Conservation (phyloP, 202 grass and related monocot species). For the Carex sylvatica region DNA sequence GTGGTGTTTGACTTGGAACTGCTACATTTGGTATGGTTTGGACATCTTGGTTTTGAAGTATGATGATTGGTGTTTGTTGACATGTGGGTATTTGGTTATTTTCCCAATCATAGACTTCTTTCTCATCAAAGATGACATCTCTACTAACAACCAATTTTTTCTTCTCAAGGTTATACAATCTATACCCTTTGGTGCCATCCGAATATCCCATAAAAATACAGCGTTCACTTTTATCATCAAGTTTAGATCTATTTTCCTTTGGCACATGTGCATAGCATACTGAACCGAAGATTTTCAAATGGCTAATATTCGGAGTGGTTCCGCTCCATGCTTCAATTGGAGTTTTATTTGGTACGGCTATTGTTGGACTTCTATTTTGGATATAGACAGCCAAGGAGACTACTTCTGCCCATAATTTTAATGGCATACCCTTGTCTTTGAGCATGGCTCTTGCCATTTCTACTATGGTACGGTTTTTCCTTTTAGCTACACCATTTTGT, state of each 20-base stretch:
- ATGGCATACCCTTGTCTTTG: slow-evolving; percentile 18
- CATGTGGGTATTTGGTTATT: background rate
- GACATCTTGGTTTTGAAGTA: background rate
- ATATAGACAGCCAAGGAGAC: slow-evolving; percentile 2
- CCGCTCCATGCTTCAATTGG: slow-evolving; percentile 15
- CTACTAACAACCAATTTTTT: slow-evolving; percentile 1
- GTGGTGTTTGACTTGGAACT: background rate
- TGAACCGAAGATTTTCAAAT: slow-evolving; percentile 14
- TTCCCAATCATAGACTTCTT: background rate
- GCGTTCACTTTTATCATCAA: slow-evolving; percentile 2
- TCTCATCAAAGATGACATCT: slow-evolving; percentile 24
- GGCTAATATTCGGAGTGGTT: background rate
- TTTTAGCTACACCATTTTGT: background rate
- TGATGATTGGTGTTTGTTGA: background rate
- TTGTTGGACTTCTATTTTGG: slow-evolving; percentile 11
- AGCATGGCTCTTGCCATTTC: slow-evolving; percentile 31
- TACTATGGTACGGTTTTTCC: slow-evolving; percentile 17
- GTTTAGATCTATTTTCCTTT: slow-evolving; percentile 1
- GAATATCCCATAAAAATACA: slow-evolving; percentile 28
- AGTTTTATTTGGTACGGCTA: background rate
- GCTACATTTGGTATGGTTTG: background rate
- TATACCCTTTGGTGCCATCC: slow-evolving; percentile 20
- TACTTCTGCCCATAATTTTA: slow-evolving; percentile 20
- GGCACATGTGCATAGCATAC: slow-evolving; percentile 21
- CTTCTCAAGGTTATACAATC: background rate